Evolutionary conservation across 2,329 filamentous ascomycete species (phyloP).

Genomic region (Beauveria scarabaeidicola): DNA sequence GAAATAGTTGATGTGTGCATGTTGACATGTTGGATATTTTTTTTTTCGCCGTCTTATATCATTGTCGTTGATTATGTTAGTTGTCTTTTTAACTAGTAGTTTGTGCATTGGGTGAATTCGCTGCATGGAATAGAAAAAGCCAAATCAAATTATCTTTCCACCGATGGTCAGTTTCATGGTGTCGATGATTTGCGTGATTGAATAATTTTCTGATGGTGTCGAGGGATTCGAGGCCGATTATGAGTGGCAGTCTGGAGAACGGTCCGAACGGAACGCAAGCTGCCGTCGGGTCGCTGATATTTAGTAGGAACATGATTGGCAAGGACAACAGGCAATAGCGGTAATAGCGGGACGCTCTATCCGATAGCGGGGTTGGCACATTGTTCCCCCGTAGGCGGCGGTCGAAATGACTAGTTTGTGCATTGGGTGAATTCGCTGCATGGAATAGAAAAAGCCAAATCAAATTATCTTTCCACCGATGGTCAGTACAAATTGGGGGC

Average conservation of each 20-base stretch:
- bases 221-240: not conserved
- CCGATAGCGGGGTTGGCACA: not conserved
- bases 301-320: constrained; percentile 1
- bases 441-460: constrained; percentile 1
- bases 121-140: constrained; percentile 6
- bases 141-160: too few relatives aligned
- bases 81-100: not conserved
- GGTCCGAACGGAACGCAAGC: not conserved
- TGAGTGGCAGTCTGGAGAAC: not conserved
- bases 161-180: not conserved
- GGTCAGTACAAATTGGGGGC: not conserved
- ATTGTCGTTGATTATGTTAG: not conserved
- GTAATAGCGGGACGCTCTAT: constrained; percentile 8
- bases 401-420: not conserved
- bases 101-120: not conserved
- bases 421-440: not conserved
- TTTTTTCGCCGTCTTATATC: not conserved
- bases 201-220: not conserved
- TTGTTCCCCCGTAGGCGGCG: not conserved
- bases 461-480: too few relatives aligned
- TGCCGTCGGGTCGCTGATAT: not conserved
- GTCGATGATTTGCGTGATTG: not conserved
- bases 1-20: not conserved
- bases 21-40: not conserved
- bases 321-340: not conserved